These are phyloP conservation scores for Fagus sylvatica DNA, from an alignment of 306 rosid genomes.

Conservation along the genomic window DNA sequence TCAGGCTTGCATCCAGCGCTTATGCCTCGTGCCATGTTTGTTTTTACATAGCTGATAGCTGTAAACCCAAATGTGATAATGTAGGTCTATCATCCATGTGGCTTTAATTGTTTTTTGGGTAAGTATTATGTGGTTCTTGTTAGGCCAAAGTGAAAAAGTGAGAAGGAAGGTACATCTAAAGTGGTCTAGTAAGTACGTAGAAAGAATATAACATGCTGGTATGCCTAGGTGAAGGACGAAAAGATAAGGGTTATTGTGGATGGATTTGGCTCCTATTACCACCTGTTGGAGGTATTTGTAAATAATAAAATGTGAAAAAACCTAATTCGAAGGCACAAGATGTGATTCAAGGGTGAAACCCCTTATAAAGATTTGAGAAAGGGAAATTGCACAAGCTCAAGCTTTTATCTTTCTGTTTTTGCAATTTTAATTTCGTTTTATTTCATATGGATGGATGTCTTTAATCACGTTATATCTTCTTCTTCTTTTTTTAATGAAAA, in stretches of 20 bases:
- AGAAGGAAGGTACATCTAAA: background rate
- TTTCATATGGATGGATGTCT: too few relatives aligned
- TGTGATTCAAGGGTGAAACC: background rate
- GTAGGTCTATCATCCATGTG: too few relatives aligned
- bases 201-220: background rate
- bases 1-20: background rate
- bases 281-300: too few relatives aligned
- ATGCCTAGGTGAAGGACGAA: background rate
- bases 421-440: too few relatives aligned
- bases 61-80: background rate
- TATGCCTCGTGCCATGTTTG: too few relatives aligned
- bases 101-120: too few relatives aligned
- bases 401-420: background rate
- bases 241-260: background rate
- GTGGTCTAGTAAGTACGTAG: background rate
- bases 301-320: slow-evolving; percentile 6
- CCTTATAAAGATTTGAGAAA: background rate
- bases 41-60: background rate
- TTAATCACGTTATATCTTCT: too few relatives aligned
- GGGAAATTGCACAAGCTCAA: background rate
- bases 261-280: background rate
- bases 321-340: slow-evolving; percentile 2
- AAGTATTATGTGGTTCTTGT: too few relatives aligned
- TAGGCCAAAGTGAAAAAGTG: background rate
- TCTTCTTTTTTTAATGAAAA: too few relatives aligned